Evolutionary conservation across 306 rosid species (phyloP).

Genomic region (Herpetospermum pedunculosum): DNA sequence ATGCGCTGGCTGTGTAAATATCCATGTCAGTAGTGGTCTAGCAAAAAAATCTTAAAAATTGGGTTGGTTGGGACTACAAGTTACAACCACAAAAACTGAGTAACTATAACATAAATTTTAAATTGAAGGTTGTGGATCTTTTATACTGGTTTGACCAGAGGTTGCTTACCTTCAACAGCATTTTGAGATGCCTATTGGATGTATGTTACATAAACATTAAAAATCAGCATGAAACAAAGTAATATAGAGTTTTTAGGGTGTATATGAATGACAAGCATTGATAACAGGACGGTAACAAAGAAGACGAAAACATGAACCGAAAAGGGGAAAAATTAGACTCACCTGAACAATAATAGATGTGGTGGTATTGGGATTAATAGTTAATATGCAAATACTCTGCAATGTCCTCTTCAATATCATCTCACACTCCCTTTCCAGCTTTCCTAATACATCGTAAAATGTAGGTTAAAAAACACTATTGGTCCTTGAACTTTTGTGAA

Average conservation of each 20-base stretch:
- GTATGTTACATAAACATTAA: background rate
- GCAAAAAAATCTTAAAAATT: background rate
- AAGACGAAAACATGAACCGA: no score
- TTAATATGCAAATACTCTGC: slow-evolving; percentile 62
- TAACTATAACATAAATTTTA: background rate
- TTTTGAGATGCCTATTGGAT: background rate
- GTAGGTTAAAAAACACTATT: no score
- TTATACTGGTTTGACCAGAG: background rate
- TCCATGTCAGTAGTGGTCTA: background rate
- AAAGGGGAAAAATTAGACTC: background rate
- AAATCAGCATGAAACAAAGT: background rate
- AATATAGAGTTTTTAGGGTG: background rate
- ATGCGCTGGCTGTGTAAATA: background rate
- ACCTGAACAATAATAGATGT: slow-evolving; percentile 67
- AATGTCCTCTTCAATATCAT: slow-evolving; percentile 73
- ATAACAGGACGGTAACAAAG: no score
- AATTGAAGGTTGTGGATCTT: background rate
- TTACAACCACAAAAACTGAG: background rate
- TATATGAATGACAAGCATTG: no score
- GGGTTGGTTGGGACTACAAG: background rate
- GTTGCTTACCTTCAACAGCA: background rate
- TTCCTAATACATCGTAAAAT: slow-evolving; percentile 31
- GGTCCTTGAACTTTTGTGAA: no score
- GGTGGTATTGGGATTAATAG: slow-evolving; percentile 66
- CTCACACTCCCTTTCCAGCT: slow-evolving; percentile 70